Evolutionary conservation across 169 alveolate species (phyloP), one percentile per base, ranked within the genome.

Genomic region (Babesia divergens): DNA sequence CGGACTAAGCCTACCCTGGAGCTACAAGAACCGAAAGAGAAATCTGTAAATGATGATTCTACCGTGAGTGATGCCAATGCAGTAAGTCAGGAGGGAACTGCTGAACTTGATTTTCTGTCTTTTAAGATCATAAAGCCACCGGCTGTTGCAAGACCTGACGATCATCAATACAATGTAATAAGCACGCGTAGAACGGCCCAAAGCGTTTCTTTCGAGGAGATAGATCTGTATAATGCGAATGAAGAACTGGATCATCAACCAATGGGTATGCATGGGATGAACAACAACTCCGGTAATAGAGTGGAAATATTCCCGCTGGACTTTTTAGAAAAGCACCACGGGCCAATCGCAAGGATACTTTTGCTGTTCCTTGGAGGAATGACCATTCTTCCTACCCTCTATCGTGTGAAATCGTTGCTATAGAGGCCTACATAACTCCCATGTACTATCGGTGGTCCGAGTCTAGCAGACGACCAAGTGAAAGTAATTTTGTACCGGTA

Each of bases 121-220:
- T 77, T 77, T 50, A 77, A 46, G 68, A 77, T 77, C 18, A 77
- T 77, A 29, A 22, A 68, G 18, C 50, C 75, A n/a, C 66, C 82
- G 8, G 43, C 42, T 26, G 35, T 11, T 29, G 55, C 67, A 14
- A 26, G 82, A 22, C 50, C 20, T 4, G 82, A 70, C 32, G 82
- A 70, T 51, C 58, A 70, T 51, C 46, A 22, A 6, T 70, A 70
- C 64, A 70, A 49, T 16, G 72, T 70, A 32, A 38, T 70, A 16
- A 14, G 29, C 29, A 37, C 51, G 35, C 22, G 42, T 29, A 34
- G 62, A 44, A 40, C 46, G 20, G 0, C 28, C 28, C 24, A 24
- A 1, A 58, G 60, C 46, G 65, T 42, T 11, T 0, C 6, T 1
- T 70, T 70, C 42, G 74, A 54, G 42, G 18, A 6, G 28, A 14